phyloP scores from a whole-genome alignment of 805 yeast species.

The Metschnikowia lunata region DNA sequence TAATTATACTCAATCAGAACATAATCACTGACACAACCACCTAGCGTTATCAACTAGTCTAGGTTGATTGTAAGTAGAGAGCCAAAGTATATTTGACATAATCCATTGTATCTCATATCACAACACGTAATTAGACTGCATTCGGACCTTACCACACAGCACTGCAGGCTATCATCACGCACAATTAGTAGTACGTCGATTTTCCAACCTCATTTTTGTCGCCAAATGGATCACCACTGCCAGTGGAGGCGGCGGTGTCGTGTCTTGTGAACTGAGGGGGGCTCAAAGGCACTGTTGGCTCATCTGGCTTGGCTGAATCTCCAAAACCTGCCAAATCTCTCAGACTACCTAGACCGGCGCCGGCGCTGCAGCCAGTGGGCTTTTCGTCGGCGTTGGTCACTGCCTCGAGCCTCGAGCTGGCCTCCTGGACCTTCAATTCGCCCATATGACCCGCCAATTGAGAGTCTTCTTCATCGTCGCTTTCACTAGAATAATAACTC shows the following conservation, averaged over 20 bases:
- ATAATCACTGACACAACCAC: no score
- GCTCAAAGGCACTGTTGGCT: not conserved
- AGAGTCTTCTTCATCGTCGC: constrained; percentile 30
- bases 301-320: not conserved
- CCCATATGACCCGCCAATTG: constrained; percentile 8
- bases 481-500: constrained; percentile 38
- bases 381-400: constrained; percentile 20
- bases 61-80: no score
- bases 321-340: not conserved
- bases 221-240: constrained; percentile 37
- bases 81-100: no score
- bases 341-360: not conserved
- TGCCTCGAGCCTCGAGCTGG: constrained; percentile 9
- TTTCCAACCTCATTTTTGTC: constrained; percentile 11
- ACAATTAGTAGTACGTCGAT: constrained; percentile 2
- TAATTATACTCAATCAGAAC: no score
- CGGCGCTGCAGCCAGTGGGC: constrained; percentile 24
- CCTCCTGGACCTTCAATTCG: constrained; percentile 12
- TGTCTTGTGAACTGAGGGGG: constrained; percentile 17
- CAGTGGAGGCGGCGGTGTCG: constrained; percentile 24
- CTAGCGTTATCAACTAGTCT: no score
- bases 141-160: no score
- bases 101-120: no score
- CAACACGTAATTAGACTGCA: no score
- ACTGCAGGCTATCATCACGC: not conserved